Percentiles rank a stretch among this genome's conserved stretches.
These are phyloP conservation scores for Candida succiphila DNA, from an alignment of 805 yeast genomes.

Conservation along the genomic window DNA sequence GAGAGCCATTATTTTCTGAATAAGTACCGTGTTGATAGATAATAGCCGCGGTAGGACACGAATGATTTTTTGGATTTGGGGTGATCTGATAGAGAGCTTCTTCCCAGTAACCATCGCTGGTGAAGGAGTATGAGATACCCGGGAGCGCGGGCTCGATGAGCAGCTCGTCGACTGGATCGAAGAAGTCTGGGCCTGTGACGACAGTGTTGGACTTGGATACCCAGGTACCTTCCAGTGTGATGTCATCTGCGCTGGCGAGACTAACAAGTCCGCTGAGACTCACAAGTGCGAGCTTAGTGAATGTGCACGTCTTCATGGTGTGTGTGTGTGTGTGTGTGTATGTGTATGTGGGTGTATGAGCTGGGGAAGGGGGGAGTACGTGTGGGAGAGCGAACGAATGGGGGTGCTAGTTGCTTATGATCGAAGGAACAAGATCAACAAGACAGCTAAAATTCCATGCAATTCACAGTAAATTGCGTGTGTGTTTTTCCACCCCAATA, in stretches of 20 bases:
- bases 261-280: background rate
- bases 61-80: conserved; percentile 62
- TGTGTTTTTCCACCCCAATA: too few relatives aligned
- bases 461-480: too few relatives aligned
- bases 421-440: too few relatives aligned
- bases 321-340: too few relatives aligned
- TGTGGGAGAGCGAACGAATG: too few relatives aligned
- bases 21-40: conserved; percentile 88
- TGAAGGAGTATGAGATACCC: conserved; percentile 88
- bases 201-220: conserved; percentile 87
- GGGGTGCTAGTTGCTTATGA: too few relatives aligned
- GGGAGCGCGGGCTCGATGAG: conserved; percentile 93
- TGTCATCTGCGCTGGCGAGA: background rate
- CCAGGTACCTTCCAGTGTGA: conserved; percentile 79
- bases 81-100: conserved; percentile 78
- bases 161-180: conserved; percentile 92
- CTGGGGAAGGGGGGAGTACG: too few relatives aligned
- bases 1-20: conserved; percentile 54
- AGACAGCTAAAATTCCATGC: too few relatives aligned
- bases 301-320: too few relatives aligned
- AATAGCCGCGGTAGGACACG: conserved; percentile 75
- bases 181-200: conserved; percentile 93
- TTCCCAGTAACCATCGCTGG: conserved; percentile 86
- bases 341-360: too few relatives aligned
- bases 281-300: too few relatives aligned